A percentile compares a stretch with the other conserved stretches of the same genome.
Evolutionary conservation across 1,139 yeast genomes (phyloP).

Genomic region (Saccharomyces hybrid): DNA sequence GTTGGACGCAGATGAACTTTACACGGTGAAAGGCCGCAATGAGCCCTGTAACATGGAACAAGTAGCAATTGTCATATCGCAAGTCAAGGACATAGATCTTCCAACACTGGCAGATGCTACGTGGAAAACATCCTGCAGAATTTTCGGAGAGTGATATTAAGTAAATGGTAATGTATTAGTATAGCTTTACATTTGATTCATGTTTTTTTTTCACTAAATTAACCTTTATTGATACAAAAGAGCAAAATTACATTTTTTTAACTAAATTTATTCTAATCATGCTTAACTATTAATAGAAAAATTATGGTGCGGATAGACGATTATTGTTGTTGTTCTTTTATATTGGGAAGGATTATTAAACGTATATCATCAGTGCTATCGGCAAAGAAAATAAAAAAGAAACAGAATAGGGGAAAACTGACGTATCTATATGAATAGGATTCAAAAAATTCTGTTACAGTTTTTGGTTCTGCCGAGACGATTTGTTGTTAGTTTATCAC

Average conservation of each 20-base stretch:
- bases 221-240: not conserved
- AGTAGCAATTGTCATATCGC: constrained; percentile 72
- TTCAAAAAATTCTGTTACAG: not conserved
- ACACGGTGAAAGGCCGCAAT: constrained; percentile 67
- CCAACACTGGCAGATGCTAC: constrained; percentile 51
- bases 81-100: constrained; percentile 44
- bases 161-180: not conserved
- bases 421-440: not conserved
- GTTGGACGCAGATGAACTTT: constrained; percentile 14
- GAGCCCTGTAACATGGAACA: constrained; percentile 83
- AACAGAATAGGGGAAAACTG: not conserved
- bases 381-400: not conserved
- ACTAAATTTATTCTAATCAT: not conserved
- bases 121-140: constrained; percentile 52
- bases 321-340: not conserved
- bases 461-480: not conserved
- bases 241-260: not conserved
- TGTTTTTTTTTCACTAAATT: not conserved
- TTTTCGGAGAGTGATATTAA: constrained; percentile 35
- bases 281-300: not conserved
- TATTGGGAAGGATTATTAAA: not conserved
- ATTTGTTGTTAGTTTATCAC: not conserved
- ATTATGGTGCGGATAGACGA: not conserved
- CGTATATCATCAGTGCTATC: not conserved
- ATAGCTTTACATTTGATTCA: too few species aligned